phyloP scores from a whole-genome alignment of 1,139 yeast genomes.

The Suhomyces yuchorum region DNA sequence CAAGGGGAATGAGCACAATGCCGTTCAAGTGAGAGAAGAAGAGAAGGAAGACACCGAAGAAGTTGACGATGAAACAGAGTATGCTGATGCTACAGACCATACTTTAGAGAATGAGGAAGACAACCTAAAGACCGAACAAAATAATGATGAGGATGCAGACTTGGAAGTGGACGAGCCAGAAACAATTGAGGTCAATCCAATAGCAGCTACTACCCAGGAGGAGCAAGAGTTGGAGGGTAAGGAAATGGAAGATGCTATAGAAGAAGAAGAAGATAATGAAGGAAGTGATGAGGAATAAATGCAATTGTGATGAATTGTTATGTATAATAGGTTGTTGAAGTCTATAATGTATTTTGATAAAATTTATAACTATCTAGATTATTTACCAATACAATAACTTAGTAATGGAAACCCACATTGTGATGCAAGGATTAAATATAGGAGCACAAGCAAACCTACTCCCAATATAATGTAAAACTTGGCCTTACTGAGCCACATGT shows the following conservation, averaged over 20 bases:
- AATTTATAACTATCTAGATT: slow-evolving; percentile 3
- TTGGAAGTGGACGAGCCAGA: slow-evolving; percentile 18
- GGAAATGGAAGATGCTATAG: slow-evolving; percentile 23
- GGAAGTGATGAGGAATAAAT: slow-evolving; percentile 1
- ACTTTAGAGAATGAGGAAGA: slow-evolving; percentile 15
- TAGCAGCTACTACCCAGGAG: slow-evolving; percentile 25
- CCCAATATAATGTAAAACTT: slow-evolving; percentile 41
- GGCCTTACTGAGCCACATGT: slow-evolving; percentile 66
- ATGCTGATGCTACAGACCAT: not conserved
- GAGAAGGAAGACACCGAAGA: slow-evolving; percentile 27
- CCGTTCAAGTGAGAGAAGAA: slow-evolving; percentile 28
- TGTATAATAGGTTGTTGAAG: not conserved
- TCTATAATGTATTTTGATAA: not conserved
- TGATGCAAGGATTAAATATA: slow-evolving; percentile 48
- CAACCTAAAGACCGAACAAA: slow-evolving; percentile 21
- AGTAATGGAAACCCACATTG: slow-evolving; percentile 56
- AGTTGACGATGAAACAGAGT: slow-evolving; percentile 19
- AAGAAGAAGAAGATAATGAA: slow-evolving; percentile 19
- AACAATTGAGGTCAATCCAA: slow-evolving; percentile 23
- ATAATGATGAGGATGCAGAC: slow-evolving; percentile 17
- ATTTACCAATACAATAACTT: slow-evolving; percentile 27
- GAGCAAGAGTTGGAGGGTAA: slow-evolving; percentile 28
- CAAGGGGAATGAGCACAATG: slow-evolving; percentile 25
- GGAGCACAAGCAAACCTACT: slow-evolving; percentile 28
- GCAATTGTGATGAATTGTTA: not conserved